Evolutionary conservation across 495 filamentous ascomycete species (phyloP), one percentile per base, ranked within the genome.

Genomic region (Schizothecium vesticola): DNA sequence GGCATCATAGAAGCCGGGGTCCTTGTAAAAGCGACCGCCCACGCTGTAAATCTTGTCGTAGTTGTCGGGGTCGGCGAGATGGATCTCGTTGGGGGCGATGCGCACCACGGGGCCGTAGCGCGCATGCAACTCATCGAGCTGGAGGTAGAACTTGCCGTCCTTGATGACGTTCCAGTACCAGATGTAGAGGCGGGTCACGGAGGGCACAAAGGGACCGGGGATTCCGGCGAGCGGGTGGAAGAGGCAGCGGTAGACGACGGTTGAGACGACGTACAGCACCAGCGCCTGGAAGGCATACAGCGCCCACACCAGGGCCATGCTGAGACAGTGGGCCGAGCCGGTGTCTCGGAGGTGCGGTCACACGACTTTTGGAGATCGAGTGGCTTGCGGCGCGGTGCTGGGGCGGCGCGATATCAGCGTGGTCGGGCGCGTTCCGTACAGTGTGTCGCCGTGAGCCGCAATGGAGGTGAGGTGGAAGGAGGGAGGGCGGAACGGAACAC

Each of bases 31-130:
- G 19, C 66, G 66, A 7, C 73, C 60, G 65, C 67, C 71, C 1
- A 75, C 64, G 63, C 33, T 67, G 68, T 80, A 81, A 1, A 82
- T 73, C 51, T 73, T 77, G 43, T 81, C 76, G 67, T 77, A 81
- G 62, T 80, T 71, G 36, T 73, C 75, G 9, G 76, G 77, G 65
- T 84, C 79, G 31, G 67, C 74, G 13, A 82, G 70, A 62, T 82
- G 80, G 56, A 83, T 70, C 65, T 82, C 78, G 24, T 79, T 72
- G 7, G 80, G 80, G 0, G 71, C 72, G 65, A 82, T 80, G 57
- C 80, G 80, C 23, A 82, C 73, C 29, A 81, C 67, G 24, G 78
- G 77, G 16, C 85, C 72, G 43, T 72, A 70, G 19, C 51, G 26
- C 2, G 33, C 59, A 28, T 72, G 70, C 13, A 74, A 25, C 22